Conservation (phyloP, 2,329 filamentous ascomycete species). For the Aureobasidium namibiae region DNA sequence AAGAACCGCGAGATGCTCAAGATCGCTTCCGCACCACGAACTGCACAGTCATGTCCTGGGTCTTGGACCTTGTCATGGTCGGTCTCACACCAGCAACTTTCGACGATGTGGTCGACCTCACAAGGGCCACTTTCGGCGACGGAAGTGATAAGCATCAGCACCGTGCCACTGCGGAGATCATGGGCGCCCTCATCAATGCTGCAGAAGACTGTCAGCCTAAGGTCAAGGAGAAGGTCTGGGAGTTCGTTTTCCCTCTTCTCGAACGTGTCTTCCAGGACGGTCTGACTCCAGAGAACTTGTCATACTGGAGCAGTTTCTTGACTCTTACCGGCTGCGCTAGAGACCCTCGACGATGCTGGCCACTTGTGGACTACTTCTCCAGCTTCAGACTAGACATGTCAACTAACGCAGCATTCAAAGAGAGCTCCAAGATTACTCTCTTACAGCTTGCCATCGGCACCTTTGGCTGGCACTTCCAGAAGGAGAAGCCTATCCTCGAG, state of each 20-base stretch:
- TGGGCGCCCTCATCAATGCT: conserved; percentile 74
- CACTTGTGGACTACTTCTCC: conserved; percentile 73
- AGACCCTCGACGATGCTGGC: conserved; percentile 79
- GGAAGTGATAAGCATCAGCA: conserved; percentile 97
- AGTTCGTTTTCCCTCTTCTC: conserved; percentile 82
- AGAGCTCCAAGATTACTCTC: conserved; percentile 90
- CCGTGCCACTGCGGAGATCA: conserved; percentile 86
- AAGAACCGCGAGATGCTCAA: conserved; percentile 76
- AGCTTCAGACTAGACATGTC: conserved; percentile 86
- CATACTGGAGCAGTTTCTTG: conserved; percentile 91
- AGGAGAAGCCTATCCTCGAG: conserved; percentile 77
- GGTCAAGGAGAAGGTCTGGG: conserved; percentile 71
- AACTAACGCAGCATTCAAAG: conserved; percentile 97
- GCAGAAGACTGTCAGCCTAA: conserved; percentile 70
- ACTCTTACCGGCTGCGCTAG: conserved; percentile 82
- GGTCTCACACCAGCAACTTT: conserved; percentile 70
- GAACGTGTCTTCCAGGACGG: conserved; percentile 82
- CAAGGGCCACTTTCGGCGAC: conserved; percentile 72
- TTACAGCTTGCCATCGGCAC: conserved; percentile 82
- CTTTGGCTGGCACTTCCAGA: conserved; percentile 90
- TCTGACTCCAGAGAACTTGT: conserved; percentile 84
- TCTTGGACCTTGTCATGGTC: conserved; percentile 82
- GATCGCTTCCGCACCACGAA: conserved; percentile 88
- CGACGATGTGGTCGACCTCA: conserved; percentile 78
- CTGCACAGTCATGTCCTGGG: conserved; percentile 77